Evolutionary conservation across 805 yeast species (phyloP).

Genomic region (Candida awuae): DNA sequence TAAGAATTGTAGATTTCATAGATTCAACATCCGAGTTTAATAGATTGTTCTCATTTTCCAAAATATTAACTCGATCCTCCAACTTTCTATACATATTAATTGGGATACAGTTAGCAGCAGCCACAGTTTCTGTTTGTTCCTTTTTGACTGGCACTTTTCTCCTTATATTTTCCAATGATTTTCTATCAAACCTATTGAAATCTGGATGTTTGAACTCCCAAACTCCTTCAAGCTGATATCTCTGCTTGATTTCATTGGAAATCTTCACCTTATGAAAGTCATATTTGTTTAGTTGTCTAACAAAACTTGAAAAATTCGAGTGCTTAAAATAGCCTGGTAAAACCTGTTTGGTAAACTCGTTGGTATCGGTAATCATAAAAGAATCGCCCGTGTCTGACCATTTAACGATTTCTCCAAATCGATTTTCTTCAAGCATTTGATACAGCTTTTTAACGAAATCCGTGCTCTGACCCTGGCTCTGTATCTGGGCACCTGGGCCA

Average conservation of each 20-base stretch:
- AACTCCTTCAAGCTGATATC: conserved; percentile 49
- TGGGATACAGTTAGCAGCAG: conserved; percentile 2
- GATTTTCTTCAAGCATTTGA: conserved; percentile 77
- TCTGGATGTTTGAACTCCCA: conserved; percentile 96
- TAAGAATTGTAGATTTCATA: conserved; percentile 30
- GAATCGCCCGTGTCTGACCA: conserved; percentile 86
- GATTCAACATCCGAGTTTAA: conserved; percentile 29
- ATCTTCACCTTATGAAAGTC: conserved; percentile 94
- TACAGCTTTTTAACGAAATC: conserved; percentile 75
- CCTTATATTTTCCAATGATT: conserved; percentile 79
- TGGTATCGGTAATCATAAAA: conserved; percentile 83
- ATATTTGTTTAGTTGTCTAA: conserved; percentile 90
- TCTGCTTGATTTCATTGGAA: conserved; percentile 55
- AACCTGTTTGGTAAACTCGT: conserved; percentile 80
- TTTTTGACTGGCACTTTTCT: conserved; percentile 58
- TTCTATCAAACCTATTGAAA: conserved; percentile 66
- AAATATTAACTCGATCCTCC: conserved; percentile 24
- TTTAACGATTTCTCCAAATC: conserved; percentile 65
- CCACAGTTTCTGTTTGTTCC: conserved; percentile 15
- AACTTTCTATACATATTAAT: conserved; percentile 18
- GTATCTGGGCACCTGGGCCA: too few relatives aligned
- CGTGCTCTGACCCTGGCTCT: conserved; percentile 16
- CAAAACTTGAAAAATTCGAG: conserved; percentile 89
- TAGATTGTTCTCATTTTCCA: conserved; percentile 23
- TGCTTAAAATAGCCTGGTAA: conserved; percentile 92